A percentile compares a stretch with the other conserved stretches of the same genome.
Evolutionary conservation across 306 rosid genomes (phyloP).

Genomic region (Pueraria montana): DNA sequence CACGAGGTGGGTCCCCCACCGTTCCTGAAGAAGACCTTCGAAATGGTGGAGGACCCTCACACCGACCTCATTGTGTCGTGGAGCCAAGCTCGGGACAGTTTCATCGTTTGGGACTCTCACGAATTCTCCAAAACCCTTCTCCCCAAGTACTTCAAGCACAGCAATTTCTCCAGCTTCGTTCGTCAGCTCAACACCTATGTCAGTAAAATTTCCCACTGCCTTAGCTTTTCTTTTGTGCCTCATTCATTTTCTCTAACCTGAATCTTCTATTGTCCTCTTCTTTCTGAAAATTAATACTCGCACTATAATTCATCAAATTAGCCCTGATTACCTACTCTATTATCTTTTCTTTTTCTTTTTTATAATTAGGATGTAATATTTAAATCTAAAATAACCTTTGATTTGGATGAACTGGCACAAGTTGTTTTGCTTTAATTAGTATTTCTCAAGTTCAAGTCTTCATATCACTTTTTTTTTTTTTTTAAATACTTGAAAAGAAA

Average conservation of each 20-base stretch:
- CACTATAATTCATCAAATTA: not conserved
- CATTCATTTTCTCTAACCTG: not conserved
- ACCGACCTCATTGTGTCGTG: slow-evolving; percentile 87
- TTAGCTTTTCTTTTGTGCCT: not conserved
- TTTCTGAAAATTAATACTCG: not conserved
- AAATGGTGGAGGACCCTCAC: slow-evolving; percentile 89
- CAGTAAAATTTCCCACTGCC: slow-evolving; percentile 18
- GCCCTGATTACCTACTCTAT: not conserved
- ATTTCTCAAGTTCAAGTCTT: too few relatives aligned
- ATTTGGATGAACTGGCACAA: too few relatives aligned
- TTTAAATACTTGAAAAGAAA: too few relatives aligned
- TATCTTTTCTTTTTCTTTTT: too few relatives aligned
- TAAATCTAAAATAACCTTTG: too few relatives aligned
- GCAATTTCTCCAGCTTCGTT: slow-evolving; percentile 94
- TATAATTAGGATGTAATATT: not conserved
- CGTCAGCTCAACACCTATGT: slow-evolving; percentile 99
- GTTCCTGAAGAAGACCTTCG: slow-evolving; percentile 84
- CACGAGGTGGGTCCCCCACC: slow-evolving; percentile 80
- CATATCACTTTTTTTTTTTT: too few relatives aligned
- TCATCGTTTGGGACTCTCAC: slow-evolving; percentile 86
- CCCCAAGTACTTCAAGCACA: slow-evolving; percentile 86
- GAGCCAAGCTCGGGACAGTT: slow-evolving; percentile 71
- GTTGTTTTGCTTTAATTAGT: too few relatives aligned
- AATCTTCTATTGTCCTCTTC: not conserved
- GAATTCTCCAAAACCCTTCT: slow-evolving; percentile 77